Percentiles rank a stretch among this genome's conserved stretches.
Evolutionary conservation across 345 rosid species (phyloP).

Genomic region (Excoecaria cochinchinensis): DNA sequence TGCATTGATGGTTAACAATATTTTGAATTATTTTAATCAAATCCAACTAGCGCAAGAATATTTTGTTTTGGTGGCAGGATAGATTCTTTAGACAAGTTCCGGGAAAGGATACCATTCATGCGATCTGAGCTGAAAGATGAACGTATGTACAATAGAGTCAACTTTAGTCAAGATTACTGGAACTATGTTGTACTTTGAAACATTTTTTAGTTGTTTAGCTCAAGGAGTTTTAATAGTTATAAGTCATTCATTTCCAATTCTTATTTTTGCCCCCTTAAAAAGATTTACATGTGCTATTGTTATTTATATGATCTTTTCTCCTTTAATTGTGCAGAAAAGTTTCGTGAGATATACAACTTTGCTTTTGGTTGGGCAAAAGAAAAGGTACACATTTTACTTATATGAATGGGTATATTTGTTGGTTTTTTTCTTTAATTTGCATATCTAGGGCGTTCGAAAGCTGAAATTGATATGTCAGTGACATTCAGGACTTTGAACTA

Average conservation of each 20-base stretch:
- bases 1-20: background rate
- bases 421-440: background rate
- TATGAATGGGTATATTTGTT: background rate
- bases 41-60: conserved; percentile 21
- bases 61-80: conserved; percentile 60
- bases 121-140: conserved; percentile 95
- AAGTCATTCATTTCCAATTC: background rate
- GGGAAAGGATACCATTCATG: conserved; percentile 75
- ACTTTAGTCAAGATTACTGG: background rate
- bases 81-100: conserved; percentile 82
- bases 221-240: background rate
- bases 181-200: background rate
- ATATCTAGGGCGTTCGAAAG: background rate
- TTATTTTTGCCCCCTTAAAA: background rate
- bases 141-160: conserved; percentile 48
- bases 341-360: conserved; percentile 87
- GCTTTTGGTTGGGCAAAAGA: conserved; percentile 99
- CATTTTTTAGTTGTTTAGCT: conserved; percentile 9
- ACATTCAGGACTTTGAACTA: background rate
- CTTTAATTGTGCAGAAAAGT: conserved; percentile 67
- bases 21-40: conserved; percentile 9
- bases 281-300: background rate
- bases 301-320: conserved; percentile 7
- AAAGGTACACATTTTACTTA: conserved; percentile 55
- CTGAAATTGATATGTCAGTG: too few species aligned